phyloP scores from a whole-genome alignment of 768 basidiomycete species.

The Lactifluus volemus region DNA sequence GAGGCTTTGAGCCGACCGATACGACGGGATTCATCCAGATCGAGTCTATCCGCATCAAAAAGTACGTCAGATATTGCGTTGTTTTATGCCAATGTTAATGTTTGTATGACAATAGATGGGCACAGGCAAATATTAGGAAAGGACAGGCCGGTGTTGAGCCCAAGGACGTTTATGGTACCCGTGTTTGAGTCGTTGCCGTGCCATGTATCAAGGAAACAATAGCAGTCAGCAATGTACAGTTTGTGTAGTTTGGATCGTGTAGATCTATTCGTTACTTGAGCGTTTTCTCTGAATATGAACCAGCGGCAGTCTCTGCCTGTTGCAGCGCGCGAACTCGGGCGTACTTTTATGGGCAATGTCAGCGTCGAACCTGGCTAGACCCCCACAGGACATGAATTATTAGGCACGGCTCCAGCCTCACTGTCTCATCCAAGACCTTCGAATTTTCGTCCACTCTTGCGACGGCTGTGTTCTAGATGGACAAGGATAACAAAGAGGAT shows the following conservation, averaged over 20 bases:
- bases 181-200: conserved; percentile 26
- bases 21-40: conserved; percentile 96
- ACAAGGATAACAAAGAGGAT: conserved; percentile 69
- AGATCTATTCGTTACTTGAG: neutral
- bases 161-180: conserved; percentile 71
- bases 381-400: neutral
- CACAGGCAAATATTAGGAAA: conserved; percentile 76
- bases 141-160: conserved; percentile 72
- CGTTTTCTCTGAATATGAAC: neutral
- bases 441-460: neutral
- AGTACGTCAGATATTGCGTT: conserved; percentile 42
- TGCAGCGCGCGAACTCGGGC: neutral
- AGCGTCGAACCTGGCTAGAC: too few species aligned
- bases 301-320: neutral
- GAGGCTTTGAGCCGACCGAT: conserved; percentile 95
- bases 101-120: conserved; percentile 49
- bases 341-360: neutral
- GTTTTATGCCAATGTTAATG: conserved; percentile 7
- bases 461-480: conserved; percentile 28
- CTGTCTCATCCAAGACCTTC: neutral
- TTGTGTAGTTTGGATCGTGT: neutral
- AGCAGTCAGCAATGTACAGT: neutral
- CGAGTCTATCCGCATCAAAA: conserved; percentile 96
- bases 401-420: neutral
- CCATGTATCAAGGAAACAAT: neutral